Percentiles rank a stretch among this genome's conserved stretches.
These are phyloP conservation scores for Alternaria infectoria DNA, from an alignment of 2,329 filamentous ascomycete species.

Conservation along the genomic window DNA sequence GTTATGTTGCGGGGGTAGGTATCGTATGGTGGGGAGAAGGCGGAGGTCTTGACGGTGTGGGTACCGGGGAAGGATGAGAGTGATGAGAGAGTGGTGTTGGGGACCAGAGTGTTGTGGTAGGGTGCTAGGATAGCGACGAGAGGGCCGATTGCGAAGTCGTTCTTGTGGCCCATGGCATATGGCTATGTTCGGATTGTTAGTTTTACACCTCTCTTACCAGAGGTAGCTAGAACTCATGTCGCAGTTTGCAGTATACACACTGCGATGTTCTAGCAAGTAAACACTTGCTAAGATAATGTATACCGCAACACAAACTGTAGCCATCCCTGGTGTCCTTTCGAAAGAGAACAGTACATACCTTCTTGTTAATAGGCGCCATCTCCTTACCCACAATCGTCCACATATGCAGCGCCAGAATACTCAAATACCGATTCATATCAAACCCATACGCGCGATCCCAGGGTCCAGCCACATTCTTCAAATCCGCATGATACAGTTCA, in stretches of 20 bases:
- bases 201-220: background rate
- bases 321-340: background rate
- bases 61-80: constrained; percentile 60
- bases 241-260: background rate
- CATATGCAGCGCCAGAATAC: constrained; percentile 64
- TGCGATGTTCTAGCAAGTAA: background rate
- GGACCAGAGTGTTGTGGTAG: constrained; percentile 57
- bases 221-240: background rate
- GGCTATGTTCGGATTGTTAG: constrained; percentile 40
- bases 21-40: constrained; percentile 66
- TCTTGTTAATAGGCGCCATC: constrained; percentile 42
- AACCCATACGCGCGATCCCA: constrained; percentile 70
- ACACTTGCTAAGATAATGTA: background rate
- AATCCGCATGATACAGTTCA: constrained; percentile 62
- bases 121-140: constrained; percentile 62
- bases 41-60: constrained; percentile 59
- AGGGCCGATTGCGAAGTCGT: constrained; percentile 65
- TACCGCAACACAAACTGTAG: background rate
- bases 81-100: constrained; percentile 45
- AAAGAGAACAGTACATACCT: constrained; percentile 22
- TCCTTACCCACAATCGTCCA: constrained; percentile 64
- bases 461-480: constrained; percentile 68
- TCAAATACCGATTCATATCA: constrained; percentile 68
- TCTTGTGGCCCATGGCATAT: constrained; percentile 63
- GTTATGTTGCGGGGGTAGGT: constrained; percentile 63